Base-by-base conservation (phyloP, 306 rosid genomes). In the Acacia melanoxylon region DNA sequence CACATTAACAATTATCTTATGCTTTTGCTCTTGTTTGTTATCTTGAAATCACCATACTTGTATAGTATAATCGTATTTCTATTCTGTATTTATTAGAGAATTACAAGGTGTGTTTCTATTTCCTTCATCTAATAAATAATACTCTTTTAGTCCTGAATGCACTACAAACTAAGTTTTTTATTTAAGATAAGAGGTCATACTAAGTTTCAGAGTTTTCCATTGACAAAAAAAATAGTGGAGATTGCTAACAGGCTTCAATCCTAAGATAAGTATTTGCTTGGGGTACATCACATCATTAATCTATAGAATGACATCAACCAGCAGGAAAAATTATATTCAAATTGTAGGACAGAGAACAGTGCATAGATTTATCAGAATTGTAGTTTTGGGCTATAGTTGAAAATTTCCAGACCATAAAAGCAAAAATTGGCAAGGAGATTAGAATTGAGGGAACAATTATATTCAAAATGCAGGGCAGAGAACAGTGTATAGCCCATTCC, bases 391-490 rank as follows among this genome's bases (percentile, higher is more conserved):
- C 24, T 27, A 72, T 8, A 49, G 41, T 6, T 37, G 72, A 74
- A 68, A 45, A 73, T 13, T 16, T 56, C 52, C 33, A 20, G 72
- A 42, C 72, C 72, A 24, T 42, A 51, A 51, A 42, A 80, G 58
- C 41, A 72, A n/a, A 77, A 67, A 22, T 51, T 48, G 29, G 1
- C 6, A 81, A 19, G 76, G n/a, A 77, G 71, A 68, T 49, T 49
- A 78, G 33, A 71, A 82, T 41, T 20, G 16, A 70, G 52, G 68
- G 41, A 6, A 70, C 75, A 82, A 61, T 40, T 37, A 78, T 75
- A 22, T 69, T 54, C 46, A 8, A 9, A 42, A 10, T 42, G 3
- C 46, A 37, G 8, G 41, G 41, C 1, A 5, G 41, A 37, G 8
- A 37, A 37, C 41, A 37, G 1, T 37, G 41, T 37, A 37, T 6